Evolutionary conservation across 371 early-diverging fungal species (phyloP).

Genomic region (Haplosporangium sp.): DNA sequence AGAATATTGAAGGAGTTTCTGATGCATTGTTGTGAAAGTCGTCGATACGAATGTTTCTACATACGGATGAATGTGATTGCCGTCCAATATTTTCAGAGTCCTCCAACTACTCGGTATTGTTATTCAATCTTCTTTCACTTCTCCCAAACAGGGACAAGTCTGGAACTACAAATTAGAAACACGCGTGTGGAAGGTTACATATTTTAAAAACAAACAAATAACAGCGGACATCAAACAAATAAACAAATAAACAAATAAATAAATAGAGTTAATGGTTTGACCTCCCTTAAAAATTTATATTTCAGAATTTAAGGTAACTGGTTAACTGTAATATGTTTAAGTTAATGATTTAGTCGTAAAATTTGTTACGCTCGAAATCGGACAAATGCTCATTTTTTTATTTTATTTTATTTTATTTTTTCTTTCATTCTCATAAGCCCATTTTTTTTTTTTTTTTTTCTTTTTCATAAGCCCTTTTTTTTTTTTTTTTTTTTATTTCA

Average conservation of each 20-base stretch:
- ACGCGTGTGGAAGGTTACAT: not conserved
- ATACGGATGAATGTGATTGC: not conserved
- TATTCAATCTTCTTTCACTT: no score
- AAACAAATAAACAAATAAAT: not conserved
- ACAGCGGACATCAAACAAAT: not conserved
- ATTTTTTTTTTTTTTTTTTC: not conserved
- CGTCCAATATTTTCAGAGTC: not conserved
- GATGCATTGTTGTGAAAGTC: not conserved
- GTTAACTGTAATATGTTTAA: no score
- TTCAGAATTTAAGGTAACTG: not conserved
- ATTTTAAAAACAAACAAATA: constrained; percentile 1
- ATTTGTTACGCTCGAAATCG: not conserved
- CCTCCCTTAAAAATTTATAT: no score
- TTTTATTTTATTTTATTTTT: not conserved
- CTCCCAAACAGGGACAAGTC: constrained; percentile 3
- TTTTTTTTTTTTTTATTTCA: not conserved
- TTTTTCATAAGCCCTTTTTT: no score
- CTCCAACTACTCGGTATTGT: not conserved
- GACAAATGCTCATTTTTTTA: not conserved
- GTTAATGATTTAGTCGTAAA: no score
- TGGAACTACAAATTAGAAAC: not conserved
- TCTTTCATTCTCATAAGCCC: not conserved
- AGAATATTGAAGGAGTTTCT: no score
- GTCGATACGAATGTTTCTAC: not conserved
- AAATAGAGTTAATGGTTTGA: not conserved